phyloP scores from a whole-genome alignment of 2,329 filamentous ascomycete species.

The Periglandula ipomoeae region DNA sequence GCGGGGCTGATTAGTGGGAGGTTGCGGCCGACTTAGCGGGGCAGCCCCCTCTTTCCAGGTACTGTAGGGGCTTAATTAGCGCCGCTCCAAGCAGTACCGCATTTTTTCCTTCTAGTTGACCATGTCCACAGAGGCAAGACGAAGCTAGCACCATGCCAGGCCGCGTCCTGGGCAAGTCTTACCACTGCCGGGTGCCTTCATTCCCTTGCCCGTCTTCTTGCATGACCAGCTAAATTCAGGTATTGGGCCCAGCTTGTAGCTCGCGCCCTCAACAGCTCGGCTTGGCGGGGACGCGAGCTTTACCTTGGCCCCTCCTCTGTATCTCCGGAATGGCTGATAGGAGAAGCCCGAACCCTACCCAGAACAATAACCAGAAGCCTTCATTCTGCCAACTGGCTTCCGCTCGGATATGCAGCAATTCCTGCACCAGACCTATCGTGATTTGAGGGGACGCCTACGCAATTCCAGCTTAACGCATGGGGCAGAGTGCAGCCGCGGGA shows the following conservation, averaged over 20 bases:
- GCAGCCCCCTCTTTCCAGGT: constrained; percentile 3
- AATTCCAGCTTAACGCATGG: background rate
- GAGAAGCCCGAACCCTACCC: too few species aligned
- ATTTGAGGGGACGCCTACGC: background rate
- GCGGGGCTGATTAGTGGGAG: constrained; percentile 7
- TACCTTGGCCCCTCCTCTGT: background rate
- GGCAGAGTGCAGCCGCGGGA: background rate
- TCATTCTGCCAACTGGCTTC: background rate
- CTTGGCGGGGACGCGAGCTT: background rate
- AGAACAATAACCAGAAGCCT: too few species aligned
- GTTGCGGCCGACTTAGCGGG: constrained; percentile 1
- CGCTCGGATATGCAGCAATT: too few species aligned
- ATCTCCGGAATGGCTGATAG: too few species aligned
- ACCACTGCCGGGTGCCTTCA: background rate
- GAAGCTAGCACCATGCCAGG: background rate
- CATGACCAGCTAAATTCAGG: background rate
- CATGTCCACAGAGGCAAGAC: background rate
- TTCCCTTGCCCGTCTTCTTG: background rate
- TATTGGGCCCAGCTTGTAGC: background rate
- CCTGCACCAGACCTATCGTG: background rate
- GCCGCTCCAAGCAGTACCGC: too few species aligned
- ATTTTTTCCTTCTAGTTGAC: constrained; percentile 4
- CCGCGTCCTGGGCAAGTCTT: background rate
- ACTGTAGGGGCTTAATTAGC: background rate
- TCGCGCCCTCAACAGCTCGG: background rate